Percentiles rank a stretch among this genome's conserved stretches.
Evolutionary conservation across 768 basidiomycete species (phyloP).

Genomic region (Phaeotremella skinneri): DNA sequence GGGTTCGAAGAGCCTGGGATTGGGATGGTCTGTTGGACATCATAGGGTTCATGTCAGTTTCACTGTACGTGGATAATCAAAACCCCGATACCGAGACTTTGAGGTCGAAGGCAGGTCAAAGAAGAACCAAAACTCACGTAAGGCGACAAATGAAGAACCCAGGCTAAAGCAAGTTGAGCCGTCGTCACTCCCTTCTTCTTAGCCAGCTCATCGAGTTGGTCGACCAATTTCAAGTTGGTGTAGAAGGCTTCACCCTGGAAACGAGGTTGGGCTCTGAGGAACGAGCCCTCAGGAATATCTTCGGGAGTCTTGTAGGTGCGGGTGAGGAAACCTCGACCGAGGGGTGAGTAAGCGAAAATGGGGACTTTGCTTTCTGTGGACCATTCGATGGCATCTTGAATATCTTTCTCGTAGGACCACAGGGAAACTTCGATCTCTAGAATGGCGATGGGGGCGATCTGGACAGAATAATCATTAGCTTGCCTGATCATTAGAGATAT

Average conservation of each 20-base stretch:
- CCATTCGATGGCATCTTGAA: slow-evolving; percentile 58
- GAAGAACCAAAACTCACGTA: slow-evolving; percentile 26
- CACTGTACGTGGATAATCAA: neutral
- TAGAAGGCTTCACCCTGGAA: slow-evolving; percentile 57
- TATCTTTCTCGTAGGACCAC: slow-evolving; percentile 61
- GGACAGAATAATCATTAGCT: neutral
- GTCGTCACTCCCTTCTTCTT: slow-evolving; percentile 54
- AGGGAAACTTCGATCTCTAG: slow-evolving; percentile 70
- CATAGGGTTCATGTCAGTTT: too few species aligned
- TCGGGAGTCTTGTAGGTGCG: slow-evolving; percentile 46
- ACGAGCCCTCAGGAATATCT: slow-evolving; percentile 54
- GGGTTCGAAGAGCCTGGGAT: slow-evolving; percentile 57
- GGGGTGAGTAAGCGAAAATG: slow-evolving; percentile 62
- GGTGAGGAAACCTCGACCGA: slow-evolving; percentile 52
- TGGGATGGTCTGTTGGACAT: slow-evolving; percentile 54
- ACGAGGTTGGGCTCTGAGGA: slow-evolving; percentile 53
- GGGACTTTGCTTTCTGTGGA: slow-evolving; percentile 61
- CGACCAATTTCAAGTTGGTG: slow-evolving; percentile 55
- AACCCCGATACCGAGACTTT: neutral
- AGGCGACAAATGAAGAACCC: slow-evolving; percentile 46
- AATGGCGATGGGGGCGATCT: slow-evolving; percentile 61
- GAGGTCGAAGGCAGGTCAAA: neutral
- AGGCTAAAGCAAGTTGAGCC: slow-evolving; percentile 54
- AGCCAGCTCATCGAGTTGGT: slow-evolving; percentile 54
- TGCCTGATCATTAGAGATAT: neutral